phyloP scores from a whole-genome alignment of 495 filamentous ascomycete genomes.

The Aeminium ludgeri region DNA sequence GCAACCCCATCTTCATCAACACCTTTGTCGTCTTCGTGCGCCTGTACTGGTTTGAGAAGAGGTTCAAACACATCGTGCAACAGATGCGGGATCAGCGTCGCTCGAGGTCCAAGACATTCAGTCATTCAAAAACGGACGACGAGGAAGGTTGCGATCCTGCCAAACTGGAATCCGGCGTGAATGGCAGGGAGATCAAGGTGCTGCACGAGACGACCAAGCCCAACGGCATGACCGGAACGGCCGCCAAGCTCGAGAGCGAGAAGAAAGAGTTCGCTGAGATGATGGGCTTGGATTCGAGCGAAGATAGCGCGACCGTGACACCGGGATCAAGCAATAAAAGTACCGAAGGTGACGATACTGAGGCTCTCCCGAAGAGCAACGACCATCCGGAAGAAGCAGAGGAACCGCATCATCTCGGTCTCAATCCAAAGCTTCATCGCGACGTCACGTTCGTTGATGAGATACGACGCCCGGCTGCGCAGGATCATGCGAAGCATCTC shows the following conservation, averaged over 20 bases:
- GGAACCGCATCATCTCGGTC: constrained; percentile 6
- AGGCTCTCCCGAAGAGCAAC: constrained; percentile 19
- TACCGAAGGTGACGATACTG: constrained; percentile 14
- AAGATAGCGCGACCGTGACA: constrained; percentile 5
- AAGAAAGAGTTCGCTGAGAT: constrained; percentile 9
- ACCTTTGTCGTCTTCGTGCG: constrained; percentile 76
- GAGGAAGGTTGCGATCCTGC: constrained; percentile 30
- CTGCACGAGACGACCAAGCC: constrained; percentile 29
- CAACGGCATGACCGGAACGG: constrained; percentile 23
- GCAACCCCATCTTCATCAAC: constrained; percentile 81
- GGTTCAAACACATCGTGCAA: constrained; percentile 62
- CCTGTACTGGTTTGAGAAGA: constrained; percentile 94
- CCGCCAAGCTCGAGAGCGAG: constrained; percentile 1
- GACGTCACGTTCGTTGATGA: constrained; percentile 49
- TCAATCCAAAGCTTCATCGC: constrained; percentile 15
- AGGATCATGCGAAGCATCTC: constrained; percentile 48
- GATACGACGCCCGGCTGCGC: constrained; percentile 20
- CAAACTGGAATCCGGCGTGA: constrained; percentile 49
- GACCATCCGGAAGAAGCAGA: constrained; percentile 11
- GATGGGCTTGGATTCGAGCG: neutral
- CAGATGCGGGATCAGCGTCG: constrained; percentile 37
- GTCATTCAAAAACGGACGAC: constrained; percentile 35
- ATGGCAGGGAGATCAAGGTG: constrained; percentile 55
- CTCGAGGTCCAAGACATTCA: constrained; percentile 33
- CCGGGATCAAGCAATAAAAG: constrained; percentile 6